A percentile compares a stretch with the other conserved stretches of the same genome.
These are phyloP conservation scores for Prorocentrum cordatum DNA, from an alignment of 169 alveolate species.

Conservation along the genomic window DNA sequence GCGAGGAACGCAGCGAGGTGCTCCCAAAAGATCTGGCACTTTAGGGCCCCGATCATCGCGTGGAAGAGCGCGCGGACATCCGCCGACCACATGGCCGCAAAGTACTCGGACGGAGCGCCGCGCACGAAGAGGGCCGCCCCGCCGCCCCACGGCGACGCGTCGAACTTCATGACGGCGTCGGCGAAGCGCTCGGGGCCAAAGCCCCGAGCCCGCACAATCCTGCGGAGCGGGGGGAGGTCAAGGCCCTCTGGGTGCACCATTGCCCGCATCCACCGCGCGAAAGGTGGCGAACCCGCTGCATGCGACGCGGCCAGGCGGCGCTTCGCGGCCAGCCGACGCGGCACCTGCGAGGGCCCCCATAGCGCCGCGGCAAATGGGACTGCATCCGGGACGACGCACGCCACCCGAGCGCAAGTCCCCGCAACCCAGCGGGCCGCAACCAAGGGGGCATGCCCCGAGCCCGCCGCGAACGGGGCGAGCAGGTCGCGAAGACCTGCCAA, in stretches of 20 bases:
- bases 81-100: too few species aligned
- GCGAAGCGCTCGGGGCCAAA: too few species aligned
- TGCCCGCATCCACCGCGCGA: neutral
- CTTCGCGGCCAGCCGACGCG: neutral
- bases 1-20: too few species aligned
- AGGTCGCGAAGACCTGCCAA: neutral
- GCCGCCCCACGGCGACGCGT: neutral
- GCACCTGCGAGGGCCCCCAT: neutral
- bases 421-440: neutral
- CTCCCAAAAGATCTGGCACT: too few species aligned
- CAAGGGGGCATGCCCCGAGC: neutral
- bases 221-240: neutral
- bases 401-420: neutral
- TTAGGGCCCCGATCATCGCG: too few species aligned
- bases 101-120: too few species aligned
- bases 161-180: too few species aligned
- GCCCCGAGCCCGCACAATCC: neutral
- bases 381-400: neutral
- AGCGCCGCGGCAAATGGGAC: neutral
- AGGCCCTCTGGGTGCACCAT: neutral
- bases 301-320: neutral
- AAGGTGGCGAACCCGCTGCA: neutral
- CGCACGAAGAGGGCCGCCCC: neutral
- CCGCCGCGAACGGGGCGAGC: neutral
- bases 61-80: too few species aligned